Percentiles rank a stretch among this genome's conserved stretches.
These are phyloP conservation scores for Cyanidiococcus yangmingshanensis DNA, from an alignment of 23 red algal species.

Conservation along the genomic window DNA sequence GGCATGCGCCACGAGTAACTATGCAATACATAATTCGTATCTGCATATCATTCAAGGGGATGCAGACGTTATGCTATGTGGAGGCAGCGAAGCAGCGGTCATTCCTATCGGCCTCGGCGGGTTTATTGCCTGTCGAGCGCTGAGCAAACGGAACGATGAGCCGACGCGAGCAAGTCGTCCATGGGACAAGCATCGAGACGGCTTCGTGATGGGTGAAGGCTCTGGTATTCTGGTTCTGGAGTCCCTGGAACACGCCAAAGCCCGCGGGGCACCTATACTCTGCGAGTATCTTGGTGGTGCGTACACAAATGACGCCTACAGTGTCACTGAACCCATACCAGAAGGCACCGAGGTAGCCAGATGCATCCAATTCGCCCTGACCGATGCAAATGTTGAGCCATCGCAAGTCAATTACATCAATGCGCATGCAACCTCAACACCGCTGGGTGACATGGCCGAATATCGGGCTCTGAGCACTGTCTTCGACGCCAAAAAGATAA, in stretches of 20 bases:
- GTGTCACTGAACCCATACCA: slow-evolving; percentile 87
- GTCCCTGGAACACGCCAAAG: slow-evolving; percentile 74
- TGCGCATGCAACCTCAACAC: slow-evolving; percentile 92
- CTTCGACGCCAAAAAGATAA: slow-evolving; percentile 61
- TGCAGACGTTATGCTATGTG: slow-evolving; percentile 71
- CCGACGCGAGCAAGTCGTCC: slow-evolving; percentile 58
- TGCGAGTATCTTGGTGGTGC: slow-evolving; percentile 90
- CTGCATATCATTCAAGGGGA: slow-evolving; percentile 91
- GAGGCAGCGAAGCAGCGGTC: slow-evolving; percentile 89
- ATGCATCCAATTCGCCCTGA: slow-evolving; percentile 60
- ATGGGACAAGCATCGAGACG: slow-evolving; percentile 90
- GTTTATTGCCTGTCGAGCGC: slow-evolving; percentile 95
- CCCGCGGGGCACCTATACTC: slow-evolving; percentile 79
- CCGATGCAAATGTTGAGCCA: slow-evolving; percentile 48
- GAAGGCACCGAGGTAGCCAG: slow-evolving; percentile 57
- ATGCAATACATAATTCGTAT: slow-evolving; percentile 84
- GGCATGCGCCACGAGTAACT: slow-evolving; percentile 91
- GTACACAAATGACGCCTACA: slow-evolving; percentile 75
- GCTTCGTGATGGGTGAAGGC: slow-evolving; percentile 98
- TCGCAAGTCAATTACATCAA: slow-evolving; percentile 90
- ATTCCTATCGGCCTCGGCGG: slow-evolving; percentile 76
- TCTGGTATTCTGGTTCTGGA: slow-evolving; percentile 78
- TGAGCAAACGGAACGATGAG: slow-evolving; percentile 67
- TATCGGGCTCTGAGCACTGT: slow-evolving; percentile 65
- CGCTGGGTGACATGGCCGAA: slow-evolving; percentile 90